Conservation (phyloP, 148 eudicot species). For the Talinum fruticosum region DNA sequence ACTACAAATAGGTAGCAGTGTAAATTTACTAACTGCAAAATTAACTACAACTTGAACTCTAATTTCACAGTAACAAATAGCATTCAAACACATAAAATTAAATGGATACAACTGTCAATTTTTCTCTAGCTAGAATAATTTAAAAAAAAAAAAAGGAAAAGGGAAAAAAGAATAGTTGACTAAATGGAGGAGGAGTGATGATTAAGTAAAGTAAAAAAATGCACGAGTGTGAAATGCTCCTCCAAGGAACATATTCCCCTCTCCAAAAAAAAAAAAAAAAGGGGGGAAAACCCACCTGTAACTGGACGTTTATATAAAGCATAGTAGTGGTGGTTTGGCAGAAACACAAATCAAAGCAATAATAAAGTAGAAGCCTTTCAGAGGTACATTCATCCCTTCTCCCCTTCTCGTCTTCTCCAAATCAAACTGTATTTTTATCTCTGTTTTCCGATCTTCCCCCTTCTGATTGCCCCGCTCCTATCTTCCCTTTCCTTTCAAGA, state of each 20-base stretch:
- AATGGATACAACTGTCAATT: no score
- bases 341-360: background rate
- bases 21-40: no score
- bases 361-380: background rate
- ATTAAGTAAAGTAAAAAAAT: conserved; percentile 25
- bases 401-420: background rate
- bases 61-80: no score
- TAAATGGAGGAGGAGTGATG: conserved; percentile 18
- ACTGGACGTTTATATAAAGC: conserved; percentile 18
- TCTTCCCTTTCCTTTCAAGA: background rate
- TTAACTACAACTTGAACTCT: no score
- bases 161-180: conserved; percentile 13
- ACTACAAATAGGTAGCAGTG: no score
- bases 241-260: background rate
- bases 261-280: background rate
- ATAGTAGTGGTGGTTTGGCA: background rate
- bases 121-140: background rate
- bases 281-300: background rate
- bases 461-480: background rate
- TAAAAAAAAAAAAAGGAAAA: background rate
- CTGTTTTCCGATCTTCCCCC: background rate
- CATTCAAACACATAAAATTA: no score
- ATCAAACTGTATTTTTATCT: background rate
- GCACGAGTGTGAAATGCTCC: background rate
- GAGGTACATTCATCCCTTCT: background rate